phyloP scores from a whole-genome alignment of 2,329 filamentous ascomycete species.

The Calonectria hongkongensis region DNA sequence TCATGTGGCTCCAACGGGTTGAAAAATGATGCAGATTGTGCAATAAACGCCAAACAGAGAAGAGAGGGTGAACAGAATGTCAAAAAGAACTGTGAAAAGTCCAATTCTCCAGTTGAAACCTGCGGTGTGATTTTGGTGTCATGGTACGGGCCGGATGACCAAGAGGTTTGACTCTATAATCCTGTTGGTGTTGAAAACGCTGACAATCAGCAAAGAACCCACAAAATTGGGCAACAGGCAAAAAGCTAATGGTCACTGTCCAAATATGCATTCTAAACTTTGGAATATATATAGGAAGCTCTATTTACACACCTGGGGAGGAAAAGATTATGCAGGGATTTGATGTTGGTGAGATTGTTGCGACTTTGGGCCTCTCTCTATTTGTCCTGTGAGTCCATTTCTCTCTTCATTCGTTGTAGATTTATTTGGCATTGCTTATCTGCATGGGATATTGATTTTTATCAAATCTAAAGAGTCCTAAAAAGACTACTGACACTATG shows the following conservation, averaged over 20 bases:
- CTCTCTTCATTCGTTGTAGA: background rate
- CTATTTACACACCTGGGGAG: constrained; percentile 37
- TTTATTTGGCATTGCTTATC: no score
- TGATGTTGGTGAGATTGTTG: constrained; percentile 25
- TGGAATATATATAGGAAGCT: constrained; percentile 37
- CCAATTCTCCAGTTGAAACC: no score
- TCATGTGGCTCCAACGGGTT: background rate
- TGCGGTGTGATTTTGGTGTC: background rate
- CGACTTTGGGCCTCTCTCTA: constrained; percentile 1
- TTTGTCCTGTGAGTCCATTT: constrained; percentile 13
- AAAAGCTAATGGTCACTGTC: constrained; percentile 27
- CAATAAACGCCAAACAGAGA: background rate
- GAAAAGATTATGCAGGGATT: constrained; percentile 26
- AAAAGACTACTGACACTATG: background rate
- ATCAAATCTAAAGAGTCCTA: no score
- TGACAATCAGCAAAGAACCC: constrained; percentile 12
- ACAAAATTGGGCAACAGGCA: constrained; percentile 10
- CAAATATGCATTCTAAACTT: constrained; percentile 38
- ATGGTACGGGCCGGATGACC: background rate
- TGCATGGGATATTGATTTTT: no score
- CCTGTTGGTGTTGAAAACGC: no score
- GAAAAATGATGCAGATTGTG: background rate
- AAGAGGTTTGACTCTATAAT: background rate
- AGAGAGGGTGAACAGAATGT: background rate
- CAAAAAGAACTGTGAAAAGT: background rate